phyloP scores from a whole-genome alignment of 139 green algal genomes.

The Picochlorum sp. region DNA sequence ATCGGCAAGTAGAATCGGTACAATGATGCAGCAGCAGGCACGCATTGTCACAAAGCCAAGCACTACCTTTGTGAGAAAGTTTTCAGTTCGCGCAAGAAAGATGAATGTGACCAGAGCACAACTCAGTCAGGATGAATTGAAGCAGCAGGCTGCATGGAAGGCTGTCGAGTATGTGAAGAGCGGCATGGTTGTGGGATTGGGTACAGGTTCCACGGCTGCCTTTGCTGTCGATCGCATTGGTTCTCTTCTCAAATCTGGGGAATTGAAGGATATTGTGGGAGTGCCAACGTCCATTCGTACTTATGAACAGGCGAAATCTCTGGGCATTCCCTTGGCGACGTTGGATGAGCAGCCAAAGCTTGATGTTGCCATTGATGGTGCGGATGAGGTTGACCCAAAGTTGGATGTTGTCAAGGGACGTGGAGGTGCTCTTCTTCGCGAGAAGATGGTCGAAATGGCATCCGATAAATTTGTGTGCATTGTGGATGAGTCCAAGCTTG shows the following conservation, averaged over 20 bases:
- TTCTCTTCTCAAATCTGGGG: conserved; percentile 72
- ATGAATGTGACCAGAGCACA: conserved; percentile 3
- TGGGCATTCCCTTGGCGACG: conserved; percentile 94
- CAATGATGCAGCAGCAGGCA: no score
- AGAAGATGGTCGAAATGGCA: conserved; percentile 99
- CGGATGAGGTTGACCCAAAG: conserved; percentile 93
- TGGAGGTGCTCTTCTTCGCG: conserved; percentile 90
- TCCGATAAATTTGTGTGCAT: conserved; percentile 97
- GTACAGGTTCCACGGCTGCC: conserved; percentile 96
- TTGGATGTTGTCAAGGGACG: conserved; percentile 98
- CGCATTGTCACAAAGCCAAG: conserved; percentile 3
- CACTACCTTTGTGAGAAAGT: background rate
- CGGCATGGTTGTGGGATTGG: conserved; percentile 92
- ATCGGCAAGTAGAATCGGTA: no score
- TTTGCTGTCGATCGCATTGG: conserved; percentile 97
- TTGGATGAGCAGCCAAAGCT: conserved; percentile 91
- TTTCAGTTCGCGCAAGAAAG: background rate
- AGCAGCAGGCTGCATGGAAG: conserved; percentile 87
- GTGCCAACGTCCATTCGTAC: conserved; percentile 92
- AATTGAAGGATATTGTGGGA: conserved; percentile 91
- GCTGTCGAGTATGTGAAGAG: conserved; percentile 96
- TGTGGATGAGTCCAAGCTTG: conserved; percentile 96
- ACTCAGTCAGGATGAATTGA: conserved; percentile 83
- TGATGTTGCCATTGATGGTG: conserved; percentile 96
- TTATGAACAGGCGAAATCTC: conserved; percentile 77